A percentile compares a stretch with the other conserved stretches of the same genome.
Conservation (phyloP, 2,329 filamentous ascomycete species). For the Trichoderma koningiopsis region DNA sequence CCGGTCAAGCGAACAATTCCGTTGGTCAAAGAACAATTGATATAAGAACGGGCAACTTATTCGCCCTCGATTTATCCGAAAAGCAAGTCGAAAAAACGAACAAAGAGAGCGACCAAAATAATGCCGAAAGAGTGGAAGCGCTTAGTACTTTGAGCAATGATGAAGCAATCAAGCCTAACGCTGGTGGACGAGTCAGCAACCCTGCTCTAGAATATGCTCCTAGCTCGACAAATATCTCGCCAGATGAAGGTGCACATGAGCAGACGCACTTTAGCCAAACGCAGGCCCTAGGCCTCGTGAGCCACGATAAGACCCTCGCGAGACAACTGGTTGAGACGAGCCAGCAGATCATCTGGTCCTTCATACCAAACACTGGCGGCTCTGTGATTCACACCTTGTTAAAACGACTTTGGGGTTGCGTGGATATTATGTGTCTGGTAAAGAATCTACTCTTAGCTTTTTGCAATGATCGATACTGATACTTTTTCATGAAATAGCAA, state of each 20-base stretch:
- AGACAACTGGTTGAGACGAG: background rate
- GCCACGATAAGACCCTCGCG: constrained; percentile 3
- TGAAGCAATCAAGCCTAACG: background rate
- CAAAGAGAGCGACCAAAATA: background rate
- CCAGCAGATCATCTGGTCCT: background rate
- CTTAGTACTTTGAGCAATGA: background rate
- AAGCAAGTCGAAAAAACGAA: background rate
- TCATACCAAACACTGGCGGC: background rate
- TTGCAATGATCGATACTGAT: background rate
- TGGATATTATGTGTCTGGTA: constrained; percentile 17
- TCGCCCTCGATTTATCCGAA: background rate
- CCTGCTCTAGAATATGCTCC: background rate
- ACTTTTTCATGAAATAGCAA: background rate
- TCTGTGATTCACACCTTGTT: background rate
- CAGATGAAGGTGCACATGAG: background rate
- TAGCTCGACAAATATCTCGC: background rate
- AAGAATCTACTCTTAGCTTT: background rate
- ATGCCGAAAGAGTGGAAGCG: background rate
- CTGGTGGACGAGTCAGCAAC: background rate
- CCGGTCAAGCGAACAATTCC: background rate
- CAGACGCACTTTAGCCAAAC: background rate
- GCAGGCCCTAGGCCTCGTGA: background rate
- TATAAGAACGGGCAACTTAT: background rate
- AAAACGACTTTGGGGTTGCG: constrained; percentile 17
- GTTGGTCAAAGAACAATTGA: background rate